Base-by-base conservation (phyloP, 306 rosid genomes). In the Cucumis melo region DNA sequence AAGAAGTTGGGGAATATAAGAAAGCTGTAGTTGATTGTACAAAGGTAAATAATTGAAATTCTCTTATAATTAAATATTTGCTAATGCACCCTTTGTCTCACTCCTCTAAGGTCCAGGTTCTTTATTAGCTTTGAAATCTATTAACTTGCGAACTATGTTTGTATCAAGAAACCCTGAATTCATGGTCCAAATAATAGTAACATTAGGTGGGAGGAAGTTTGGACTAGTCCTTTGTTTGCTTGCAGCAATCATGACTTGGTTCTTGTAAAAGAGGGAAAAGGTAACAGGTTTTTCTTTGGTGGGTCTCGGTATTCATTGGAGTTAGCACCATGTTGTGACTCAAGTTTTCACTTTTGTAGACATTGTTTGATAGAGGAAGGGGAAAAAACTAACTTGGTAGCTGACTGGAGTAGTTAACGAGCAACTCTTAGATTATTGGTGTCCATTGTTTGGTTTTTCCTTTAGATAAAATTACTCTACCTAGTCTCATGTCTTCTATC, bases 21-120 rank as follows among this genome's bases (percentile, higher is more conserved):
- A 94, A 95, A 81, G 98, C 98, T 6, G 99, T 95, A 77, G 97
- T 91, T 5, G 99, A 95, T 81, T 95, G 99, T 86, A 87, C 99
- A 44, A 89, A 87, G 99, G 99, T 95, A 88, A 62, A 48, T 6
- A 0, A 5, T 72, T 5, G 59, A 77, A 44, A 39, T 11, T 23
- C 44, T 42, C 32, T 44, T 6, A 27, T 19, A 61, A 10, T 32
- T 21, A 21, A 6, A 56, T 70, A 14, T 57, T 24, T 72, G 78
- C 24, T 75, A 23, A 29, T 51, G 60, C 41, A 8, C 46, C 44
- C 21, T 19, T 39, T 34, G 13, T 7, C 7, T 12, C 70, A 17
- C 48, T 44, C 46, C 20, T 38, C 23, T 8, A 8, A 8, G 70
- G 15, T 39, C 10, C 51, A 36, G 51, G 50, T 34, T 38, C 29